Base-by-base conservation (phyloP, 441 rosid genomes). In the Brassica hybrid region DNA sequence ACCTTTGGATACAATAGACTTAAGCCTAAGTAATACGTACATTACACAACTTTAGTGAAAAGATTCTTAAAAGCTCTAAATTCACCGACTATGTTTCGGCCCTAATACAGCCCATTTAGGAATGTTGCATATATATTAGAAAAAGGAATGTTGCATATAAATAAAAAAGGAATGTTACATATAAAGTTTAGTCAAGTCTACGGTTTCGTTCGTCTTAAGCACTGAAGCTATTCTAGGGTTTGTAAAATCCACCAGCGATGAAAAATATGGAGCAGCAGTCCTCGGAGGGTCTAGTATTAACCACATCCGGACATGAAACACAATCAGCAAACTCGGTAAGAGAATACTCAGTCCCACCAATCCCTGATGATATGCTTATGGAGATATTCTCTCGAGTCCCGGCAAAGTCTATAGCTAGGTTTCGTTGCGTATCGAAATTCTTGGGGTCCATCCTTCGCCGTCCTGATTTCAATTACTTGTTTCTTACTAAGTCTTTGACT, bases 381-480 rank as follows among this genome's bases (percentile, higher is more conserved):
- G 77, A 48, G 19, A 65, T 74, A 65, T 36, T 74, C 1, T 54
- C 65, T 0, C 4, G 27, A 36, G 56, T 74, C 71, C 9, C 41
- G 0, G n/a, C 2, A 54, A 65, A 23, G 18, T 74, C 71, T 21
- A 14, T 74, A 54, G 71, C 17, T 65, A 73, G 57, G 57, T 73
- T 65, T 64, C 16, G 70, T 34, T 73, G 63, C 63, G 36, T 73
- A n/a, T 73, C 70, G 1, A 73, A 34, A 50, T 3, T 3, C 1
- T 73, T 23, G 76, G 48, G 4, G 34, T 64, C 54, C 16, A 52
- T 73, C 8, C 12, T 64, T 52, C 0, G 41, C 16, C 58, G 58
- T 52, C 58, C 10, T 52, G 58, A 52, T 16, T 16, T 52, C 19
- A 52, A 9, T 6, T 19, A 52, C 21, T 2, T 50, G 16, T 73